Evolutionary conservation across 208 protist genomes (phyloP).

Genomic region (Trypanosoma rangeli): DNA sequence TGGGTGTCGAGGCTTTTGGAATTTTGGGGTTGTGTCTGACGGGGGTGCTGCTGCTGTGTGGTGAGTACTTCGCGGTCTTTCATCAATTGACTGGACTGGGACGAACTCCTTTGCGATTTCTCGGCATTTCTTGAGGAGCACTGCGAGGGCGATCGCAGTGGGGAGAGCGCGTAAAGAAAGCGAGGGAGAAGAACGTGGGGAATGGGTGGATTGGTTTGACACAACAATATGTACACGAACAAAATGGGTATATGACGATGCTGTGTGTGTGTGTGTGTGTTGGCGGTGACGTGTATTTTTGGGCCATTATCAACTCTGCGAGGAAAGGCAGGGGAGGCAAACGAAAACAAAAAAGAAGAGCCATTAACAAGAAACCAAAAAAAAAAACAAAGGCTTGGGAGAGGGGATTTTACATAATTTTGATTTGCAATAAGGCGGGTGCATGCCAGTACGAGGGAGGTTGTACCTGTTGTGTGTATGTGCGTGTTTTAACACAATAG

Average conservation of each 20-base stretch:
- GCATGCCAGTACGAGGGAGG: too few relatives aligned
- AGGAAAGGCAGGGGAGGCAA: not conserved
- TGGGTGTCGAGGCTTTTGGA: constrained; percentile 21
- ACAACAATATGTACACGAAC: too few relatives aligned
- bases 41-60: constrained; percentile 30
- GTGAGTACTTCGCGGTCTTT: constrained; percentile 52
- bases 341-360: not conserved
- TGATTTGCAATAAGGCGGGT: too few relatives aligned
- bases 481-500: not conserved
- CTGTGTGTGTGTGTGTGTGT: too few relatives aligned
- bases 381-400: not conserved
- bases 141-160: too few relatives aligned
- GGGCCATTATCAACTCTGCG: too few relatives aligned
- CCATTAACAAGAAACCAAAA: not conserved
- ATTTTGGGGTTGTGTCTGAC: constrained; percentile 27
- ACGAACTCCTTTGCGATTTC: constrained; percentile 19
- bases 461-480: too few relatives aligned
- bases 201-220: too few relatives aligned
- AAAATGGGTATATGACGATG: too few relatives aligned
- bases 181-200: not conserved
- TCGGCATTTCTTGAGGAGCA: constrained; percentile 3
- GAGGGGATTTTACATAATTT: not conserved
- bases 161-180: not conserved
- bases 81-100: constrained; percentile 33
- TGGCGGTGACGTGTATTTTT: too few relatives aligned